These are phyloP conservation scores for Termitomyces sp. DNA, from an alignment of 768 basidiomycete species.

Conservation along the genomic window DNA sequence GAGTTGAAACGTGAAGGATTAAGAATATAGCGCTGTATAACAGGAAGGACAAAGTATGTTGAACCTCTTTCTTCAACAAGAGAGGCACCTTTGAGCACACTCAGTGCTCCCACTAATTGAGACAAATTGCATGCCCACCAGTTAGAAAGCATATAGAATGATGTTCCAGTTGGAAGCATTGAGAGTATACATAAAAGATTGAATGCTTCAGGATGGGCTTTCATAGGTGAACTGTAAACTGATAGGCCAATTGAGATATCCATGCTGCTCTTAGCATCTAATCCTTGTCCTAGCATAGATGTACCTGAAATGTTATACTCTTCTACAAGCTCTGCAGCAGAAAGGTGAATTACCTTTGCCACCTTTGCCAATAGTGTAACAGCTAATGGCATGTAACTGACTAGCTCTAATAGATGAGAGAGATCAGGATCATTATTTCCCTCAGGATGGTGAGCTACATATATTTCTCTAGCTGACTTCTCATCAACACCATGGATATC, in stretches of 20 bases:
- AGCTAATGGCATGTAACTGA: conserved; percentile 27
- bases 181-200: background rate
- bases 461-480: conserved; percentile 16
- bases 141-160: background rate
- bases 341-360: background rate
- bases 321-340: background rate
- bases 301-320: background rate
- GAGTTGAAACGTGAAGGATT: background rate
- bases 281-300: background rate
- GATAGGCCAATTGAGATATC: background rate
- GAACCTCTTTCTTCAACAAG: conserved; percentile 1
- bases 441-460: conserved; percentile 13
- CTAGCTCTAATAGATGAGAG: conserved; percentile 12
- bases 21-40: conserved; percentile 10
- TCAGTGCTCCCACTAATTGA: background rate
- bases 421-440: conserved; percentile 17
- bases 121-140: background rate
- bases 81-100: background rate
- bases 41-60: conserved; percentile 8
- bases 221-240: background rate
- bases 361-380: conserved; percentile 26
- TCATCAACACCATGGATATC: conserved; percentile 13
- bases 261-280: background rate
- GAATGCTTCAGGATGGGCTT: background rate
- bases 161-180: background rate